These are phyloP conservation scores for Aspergillus pseudoglaucus DNA, from an alignment of 2,329 filamentous ascomycete genomes.

Conservation along the genomic window DNA sequence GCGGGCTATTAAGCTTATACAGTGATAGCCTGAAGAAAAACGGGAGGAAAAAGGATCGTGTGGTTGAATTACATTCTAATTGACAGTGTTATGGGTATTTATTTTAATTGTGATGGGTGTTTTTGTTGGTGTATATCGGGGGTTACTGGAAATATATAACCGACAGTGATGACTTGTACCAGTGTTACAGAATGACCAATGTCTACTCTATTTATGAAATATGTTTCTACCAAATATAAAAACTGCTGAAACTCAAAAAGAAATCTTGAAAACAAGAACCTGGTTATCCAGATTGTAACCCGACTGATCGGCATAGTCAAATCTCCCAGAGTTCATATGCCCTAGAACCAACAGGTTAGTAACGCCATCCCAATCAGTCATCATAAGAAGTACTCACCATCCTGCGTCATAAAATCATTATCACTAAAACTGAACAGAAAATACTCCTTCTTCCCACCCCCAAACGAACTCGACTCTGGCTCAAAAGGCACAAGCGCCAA, in stretches of 20 bases:
- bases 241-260: constrained; percentile 12
- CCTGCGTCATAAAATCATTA: constrained; percentile 69
- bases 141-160: too few species aligned
- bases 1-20: constrained; percentile 27
- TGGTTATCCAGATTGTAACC: constrained; percentile 57
- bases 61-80: neutral
- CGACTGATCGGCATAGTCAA: constrained; percentile 51
- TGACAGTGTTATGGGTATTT: neutral
- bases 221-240: too few species aligned
- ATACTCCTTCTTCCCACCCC: constrained; percentile 50
- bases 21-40: constrained; percentile 6
- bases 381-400: constrained; percentile 41
- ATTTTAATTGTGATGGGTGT: neutral
- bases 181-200: too few species aligned
- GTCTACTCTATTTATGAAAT: neutral
- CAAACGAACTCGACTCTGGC: constrained; percentile 24
- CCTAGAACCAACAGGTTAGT: constrained; percentile 25
- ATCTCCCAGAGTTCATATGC: constrained; percentile 52
- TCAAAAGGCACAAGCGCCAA: constrained; percentile 57
- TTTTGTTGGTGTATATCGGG: neutral
- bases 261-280: constrained; percentile 51
- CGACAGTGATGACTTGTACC: too few species aligned
- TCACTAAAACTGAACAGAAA: constrained; percentile 63
- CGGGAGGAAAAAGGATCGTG: neutral
- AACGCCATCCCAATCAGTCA: neutral